These are phyloP conservation scores for Mycena galericulata DNA, from an alignment of 768 basidiomycete species.

Conservation along the genomic window DNA sequence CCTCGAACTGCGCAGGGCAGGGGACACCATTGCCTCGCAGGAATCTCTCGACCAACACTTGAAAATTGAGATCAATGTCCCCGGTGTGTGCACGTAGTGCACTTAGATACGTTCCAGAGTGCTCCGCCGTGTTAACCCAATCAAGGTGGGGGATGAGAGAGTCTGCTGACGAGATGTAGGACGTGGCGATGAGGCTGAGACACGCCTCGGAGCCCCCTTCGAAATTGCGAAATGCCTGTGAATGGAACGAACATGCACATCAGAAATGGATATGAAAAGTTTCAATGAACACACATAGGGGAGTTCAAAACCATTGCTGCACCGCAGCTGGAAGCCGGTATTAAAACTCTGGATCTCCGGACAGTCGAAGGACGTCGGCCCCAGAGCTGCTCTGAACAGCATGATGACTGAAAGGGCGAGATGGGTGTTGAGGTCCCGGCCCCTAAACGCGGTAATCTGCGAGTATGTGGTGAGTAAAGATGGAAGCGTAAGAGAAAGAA, in stretches of 20 bases:
- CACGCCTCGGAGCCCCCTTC: background rate
- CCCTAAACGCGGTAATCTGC: background rate
- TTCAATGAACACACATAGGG: background rate
- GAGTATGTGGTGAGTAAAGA: background rate
- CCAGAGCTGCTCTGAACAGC: background rate
- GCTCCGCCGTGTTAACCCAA: background rate
- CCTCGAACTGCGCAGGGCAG: background rate
- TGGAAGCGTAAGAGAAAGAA: background rate
- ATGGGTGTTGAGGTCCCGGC: background rate
- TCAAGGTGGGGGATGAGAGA: background rate
- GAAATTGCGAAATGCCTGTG: background rate
- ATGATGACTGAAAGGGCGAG: background rate
- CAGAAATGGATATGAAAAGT: background rate
- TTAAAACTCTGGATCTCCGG: background rate
- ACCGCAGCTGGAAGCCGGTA: background rate
- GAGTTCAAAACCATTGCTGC: background rate
- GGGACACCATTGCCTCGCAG: background rate
- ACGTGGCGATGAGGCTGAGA: background rate
- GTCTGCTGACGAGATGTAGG: background rate
- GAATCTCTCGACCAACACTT: background rate
- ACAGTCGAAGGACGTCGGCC: background rate
- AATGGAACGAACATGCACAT: too few relatives aligned
- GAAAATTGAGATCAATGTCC: background rate
- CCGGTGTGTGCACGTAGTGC: background rate
- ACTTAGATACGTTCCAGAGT: background rate